These are phyloP conservation scores for Didymella pomorum DNA, from an alignment of 2,329 filamentous ascomycete species.

Conservation along the genomic window DNA sequence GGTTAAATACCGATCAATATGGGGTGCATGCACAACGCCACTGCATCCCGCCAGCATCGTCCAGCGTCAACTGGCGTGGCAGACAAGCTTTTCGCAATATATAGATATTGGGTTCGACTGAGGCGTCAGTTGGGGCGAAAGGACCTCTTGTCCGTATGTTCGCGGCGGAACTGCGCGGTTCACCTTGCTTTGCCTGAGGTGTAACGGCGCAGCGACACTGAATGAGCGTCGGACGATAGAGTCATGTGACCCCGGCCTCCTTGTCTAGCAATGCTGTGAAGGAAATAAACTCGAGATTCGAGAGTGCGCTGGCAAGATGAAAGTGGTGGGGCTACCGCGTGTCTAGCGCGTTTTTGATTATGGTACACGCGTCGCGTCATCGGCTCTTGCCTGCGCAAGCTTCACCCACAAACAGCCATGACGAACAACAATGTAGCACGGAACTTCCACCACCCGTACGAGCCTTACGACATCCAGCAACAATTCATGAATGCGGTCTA, in stretches of 20 bases:
- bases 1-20: constrained; percentile 19
- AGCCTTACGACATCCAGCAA: constrained; percentile 85
- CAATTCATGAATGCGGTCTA: constrained; percentile 89
- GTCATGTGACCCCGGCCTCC: background rate
- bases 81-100: constrained; percentile 15
- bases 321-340: background rate
- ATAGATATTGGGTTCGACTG: constrained; percentile 14
- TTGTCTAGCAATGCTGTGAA: background rate
- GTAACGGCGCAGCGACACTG: background rate
- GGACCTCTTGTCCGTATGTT: background rate
- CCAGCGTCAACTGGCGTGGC: constrained; percentile 1
- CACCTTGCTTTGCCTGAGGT: background rate
- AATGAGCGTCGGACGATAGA: no score
- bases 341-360: constrained; percentile 1
- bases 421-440: constrained; percentile 22
- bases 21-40: constrained; percentile 17
- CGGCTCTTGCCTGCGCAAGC: background rate
- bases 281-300: background rate
- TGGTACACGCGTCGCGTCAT: constrained; percentile 6
- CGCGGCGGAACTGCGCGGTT: background rate
- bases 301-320: background rate
- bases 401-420: constrained; percentile 24
- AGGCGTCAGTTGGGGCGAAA: constrained; percentile 17
- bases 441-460: constrained; percentile 86
- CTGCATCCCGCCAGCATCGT: constrained; percentile 1